A percentile compares a stretch with the other conserved stretches of the same genome.
phyloP scores from a whole-genome alignment of 257 asterid genomes.

The Dorcoceras hygrometricum region DNA sequence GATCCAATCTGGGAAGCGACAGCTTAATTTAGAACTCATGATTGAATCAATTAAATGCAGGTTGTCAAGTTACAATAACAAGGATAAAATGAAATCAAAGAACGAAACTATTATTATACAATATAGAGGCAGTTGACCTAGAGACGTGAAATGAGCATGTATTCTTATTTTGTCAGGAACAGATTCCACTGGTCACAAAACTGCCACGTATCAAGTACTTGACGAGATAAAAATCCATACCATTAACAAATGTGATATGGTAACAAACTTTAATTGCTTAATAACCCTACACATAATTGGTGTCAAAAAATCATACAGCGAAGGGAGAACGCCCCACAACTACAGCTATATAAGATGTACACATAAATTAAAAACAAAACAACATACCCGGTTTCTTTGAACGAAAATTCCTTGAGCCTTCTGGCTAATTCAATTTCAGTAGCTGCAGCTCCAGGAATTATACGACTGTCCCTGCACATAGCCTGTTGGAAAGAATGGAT shows the following conservation, averaged over 20 bases:
- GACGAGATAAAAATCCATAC: too few species aligned
- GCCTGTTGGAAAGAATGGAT: slow-evolving; percentile 51
- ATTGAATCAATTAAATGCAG: slow-evolving; percentile 6
- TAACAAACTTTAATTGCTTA: not conserved
- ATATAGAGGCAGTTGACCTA: not conserved
- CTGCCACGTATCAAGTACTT: not conserved
- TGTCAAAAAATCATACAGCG: not conserved
- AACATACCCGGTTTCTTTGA: slow-evolving; percentile 89
- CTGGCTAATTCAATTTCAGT: slow-evolving; percentile 90
- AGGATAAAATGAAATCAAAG: not conserved
- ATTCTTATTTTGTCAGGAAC: not conserved
- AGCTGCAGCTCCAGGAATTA: slow-evolving; percentile 97
- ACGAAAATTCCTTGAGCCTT: slow-evolving; percentile 86
- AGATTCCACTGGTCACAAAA: not conserved
- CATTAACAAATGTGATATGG: not conserved
- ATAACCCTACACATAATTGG: too few species aligned
- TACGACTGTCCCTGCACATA: slow-evolving; percentile 96
- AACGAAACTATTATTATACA: too few species aligned
- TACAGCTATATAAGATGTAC: not conserved
- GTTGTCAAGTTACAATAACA: not conserved
- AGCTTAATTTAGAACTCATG: slow-evolving; percentile 9
- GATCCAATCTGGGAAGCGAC: slow-evolving; percentile 71
- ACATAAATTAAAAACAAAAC: not conserved
- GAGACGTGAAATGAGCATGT: not conserved
- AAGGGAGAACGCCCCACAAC: not conserved